Evolutionary conservation across 257 asterid species (phyloP), one percentile per base, ranked within the genome.

Genomic region (Penstemon barbatus): DNA sequence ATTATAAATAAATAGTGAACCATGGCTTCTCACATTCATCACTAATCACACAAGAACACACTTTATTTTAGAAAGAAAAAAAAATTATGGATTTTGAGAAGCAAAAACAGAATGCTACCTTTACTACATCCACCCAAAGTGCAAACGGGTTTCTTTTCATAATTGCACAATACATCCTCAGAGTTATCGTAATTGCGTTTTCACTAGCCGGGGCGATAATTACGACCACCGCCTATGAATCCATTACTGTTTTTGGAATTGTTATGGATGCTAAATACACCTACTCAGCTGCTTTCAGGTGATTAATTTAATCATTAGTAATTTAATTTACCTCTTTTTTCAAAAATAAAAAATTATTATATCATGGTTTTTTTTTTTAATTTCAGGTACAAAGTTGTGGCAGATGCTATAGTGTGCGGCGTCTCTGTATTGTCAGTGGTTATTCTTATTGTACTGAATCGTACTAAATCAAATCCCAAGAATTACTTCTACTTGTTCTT

Each of bases 401-500:
- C 84, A 3, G 82, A 82, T 71, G 66, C 40, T 15, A 0, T 71
- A 0, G 75, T 60, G 4, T 70, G 80, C 64, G 80, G 74, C 38
- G 53, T 79, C 42, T 63, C 78, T 8, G 19, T 78, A 7, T 13
- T 82, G 37, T 76, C 82, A 6, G 13, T 78, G 50, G 11, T 76
- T 43, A 72, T 19, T 39, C 41, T 72, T 15, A 52, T 77, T 38
- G 54, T 63, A 13, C 80, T 77, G 0, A 74, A 75, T 64, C 69
- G 67, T 8, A 76, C 71, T 0, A 77, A 70, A 25, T 69, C 85
- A 38, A 70, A 70, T 12, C 70, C 76, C 57, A 72, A 48, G 39
- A 73, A 72, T 37, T 75, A 75, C 77, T 80, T 83, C 18, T 75
- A 75, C 56, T 54, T 83, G 83, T 50, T 77, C 60, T n/a, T 80